Base-by-base conservation (phyloP, 371 early-diverging fungal genomes). In the Ordospora colligata region DNA sequence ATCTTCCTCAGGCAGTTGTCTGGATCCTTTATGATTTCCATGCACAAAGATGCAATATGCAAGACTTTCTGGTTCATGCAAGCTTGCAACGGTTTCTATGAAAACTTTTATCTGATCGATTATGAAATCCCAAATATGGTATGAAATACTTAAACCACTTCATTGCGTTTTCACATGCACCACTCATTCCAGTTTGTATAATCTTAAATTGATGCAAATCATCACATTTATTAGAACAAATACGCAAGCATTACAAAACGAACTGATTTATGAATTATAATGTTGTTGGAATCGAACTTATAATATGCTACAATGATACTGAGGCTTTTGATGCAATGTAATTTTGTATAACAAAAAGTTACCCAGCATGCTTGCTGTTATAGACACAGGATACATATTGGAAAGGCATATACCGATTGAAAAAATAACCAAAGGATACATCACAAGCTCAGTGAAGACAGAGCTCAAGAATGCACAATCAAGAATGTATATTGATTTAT, bases 331-430 rank as follows among this genome's bases (percentile, higher is more conserved):
- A 32, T 32, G 32, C 32, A 37, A 58, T 37, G 32, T 37, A 11
- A 58, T 19, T 37, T 58, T 58, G 27, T 40, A 7, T 10, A 25
- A 25, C 14, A 58, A 58, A 51, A 52, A 19, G 49, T 40, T 63
- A 42, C 73, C 62, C 44, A 43, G 19, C 14, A 82, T 76, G 79
- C 45, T 78, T 45, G 82, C 78, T 25, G 78, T 83, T 22, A 67
- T 83, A 67, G 83, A 83, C 54, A 78, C 83, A 10, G 72, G 74
- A 32, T 74, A 46, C 51, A 40, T 83, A 21, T 73, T 83, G 37
- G 47, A 66, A 14, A 64, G 64, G 50, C 53, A 42, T 17, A 2
- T 83, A 21, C 40, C 58, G 11, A 42, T 42, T 17, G 47, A 71
- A 22, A 64, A 75, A 11, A 69, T 69, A 32, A 50, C 27, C 9